Evolutionary conservation across 495 filamentous ascomycete species (phyloP).

Genomic region (Penicillium chermesinum): DNA sequence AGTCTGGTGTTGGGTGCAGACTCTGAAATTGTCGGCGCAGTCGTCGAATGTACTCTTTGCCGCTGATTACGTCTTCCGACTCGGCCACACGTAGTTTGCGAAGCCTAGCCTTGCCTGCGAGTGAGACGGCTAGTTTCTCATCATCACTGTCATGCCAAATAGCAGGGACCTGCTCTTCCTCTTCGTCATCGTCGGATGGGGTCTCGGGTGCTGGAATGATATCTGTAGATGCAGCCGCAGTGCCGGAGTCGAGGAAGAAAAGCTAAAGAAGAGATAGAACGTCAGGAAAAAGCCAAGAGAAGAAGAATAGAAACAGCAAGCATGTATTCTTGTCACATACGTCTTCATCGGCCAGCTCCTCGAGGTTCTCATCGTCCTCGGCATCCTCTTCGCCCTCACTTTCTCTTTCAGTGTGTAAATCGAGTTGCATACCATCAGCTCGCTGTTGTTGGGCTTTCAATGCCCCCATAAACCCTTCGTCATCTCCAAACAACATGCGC

Average conservation of each 20-base stretch:
- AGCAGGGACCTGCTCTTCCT: slow-evolving; percentile 37
- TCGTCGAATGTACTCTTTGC: slow-evolving; percentile 75
- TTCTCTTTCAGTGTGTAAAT: slow-evolving; percentile 25
- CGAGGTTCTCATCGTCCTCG: slow-evolving; percentile 33
- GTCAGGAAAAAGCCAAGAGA: slow-evolving; percentile 44
- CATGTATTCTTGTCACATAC: slow-evolving; percentile 8
- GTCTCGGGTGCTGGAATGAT: slow-evolving; percentile 29
- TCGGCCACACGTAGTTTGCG: slow-evolving; percentile 77
- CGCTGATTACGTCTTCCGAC: slow-evolving; percentile 77
- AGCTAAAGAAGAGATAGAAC: slow-evolving; percentile 40
- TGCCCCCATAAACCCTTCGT: slow-evolving; percentile 68
- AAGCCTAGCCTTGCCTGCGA: slow-evolving; percentile 64
- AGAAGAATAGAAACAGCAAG: slow-evolving; percentile 20
- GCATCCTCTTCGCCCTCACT: slow-evolving; percentile 27
- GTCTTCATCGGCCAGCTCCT: slow-evolving; percentile 52
- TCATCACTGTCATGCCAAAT: slow-evolving; percentile 97
- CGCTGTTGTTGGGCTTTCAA: slow-evolving; percentile 48
- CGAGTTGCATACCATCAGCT: slow-evolving; percentile 29
- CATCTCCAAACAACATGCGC: slow-evolving; percentile 78
- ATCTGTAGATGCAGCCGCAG: slow-evolving; percentile 42
- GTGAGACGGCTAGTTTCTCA: slow-evolving; percentile 75
- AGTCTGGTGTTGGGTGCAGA: slow-evolving; percentile 73
- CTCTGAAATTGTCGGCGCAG: slow-evolving; percentile 76
- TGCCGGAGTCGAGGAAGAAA: slow-evolving; percentile 66
- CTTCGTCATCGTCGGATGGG: slow-evolving; percentile 32